Conservation (phyloP, 139 green algal genomes). For the Chlamydomonas schloesseri region DNA sequence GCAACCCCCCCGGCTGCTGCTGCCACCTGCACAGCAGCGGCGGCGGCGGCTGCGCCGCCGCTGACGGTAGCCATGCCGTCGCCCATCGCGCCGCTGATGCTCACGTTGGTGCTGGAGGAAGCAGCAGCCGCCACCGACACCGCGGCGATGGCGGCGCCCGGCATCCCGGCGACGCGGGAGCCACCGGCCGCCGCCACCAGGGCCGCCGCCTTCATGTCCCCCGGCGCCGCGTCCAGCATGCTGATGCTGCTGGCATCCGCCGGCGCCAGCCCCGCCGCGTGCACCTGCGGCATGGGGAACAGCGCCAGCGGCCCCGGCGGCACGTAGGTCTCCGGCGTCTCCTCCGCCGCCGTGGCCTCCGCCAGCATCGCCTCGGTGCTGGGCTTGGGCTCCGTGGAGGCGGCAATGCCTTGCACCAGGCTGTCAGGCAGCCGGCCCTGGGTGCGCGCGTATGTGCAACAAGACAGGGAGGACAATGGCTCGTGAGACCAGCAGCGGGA, state of each 20-base stretch:
- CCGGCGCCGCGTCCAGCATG: background rate
- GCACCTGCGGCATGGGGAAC: conserved; percentile 42
- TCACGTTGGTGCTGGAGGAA: background rate
- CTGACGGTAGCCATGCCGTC: background rate
- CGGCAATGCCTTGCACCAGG: conserved; percentile 33
- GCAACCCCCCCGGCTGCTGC: too few relatives aligned
- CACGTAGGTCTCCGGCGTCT: background rate
- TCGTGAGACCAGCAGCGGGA: too few relatives aligned
- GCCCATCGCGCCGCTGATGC: background rate
- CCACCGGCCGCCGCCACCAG: background rate
- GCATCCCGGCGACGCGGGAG: background rate
- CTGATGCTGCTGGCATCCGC: background rate
- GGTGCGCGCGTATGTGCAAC: too few relatives aligned
- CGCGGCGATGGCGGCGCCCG: conserved; percentile 5
- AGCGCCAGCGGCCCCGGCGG: background rate
- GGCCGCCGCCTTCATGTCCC: background rate
- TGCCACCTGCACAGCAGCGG: too few relatives aligned
- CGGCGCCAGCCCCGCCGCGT: background rate
- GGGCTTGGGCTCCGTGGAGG: background rate
- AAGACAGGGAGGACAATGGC: too few relatives aligned
- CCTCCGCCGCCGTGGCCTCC: background rate
- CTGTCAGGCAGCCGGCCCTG: too few relatives aligned
- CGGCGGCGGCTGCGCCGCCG: too few relatives aligned
- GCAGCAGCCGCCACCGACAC: background rate
- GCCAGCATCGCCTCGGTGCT: background rate